phyloP scores from a whole-genome alignment of 2,329 filamentous ascomycete species.

The Neurospora sp. region DNA sequence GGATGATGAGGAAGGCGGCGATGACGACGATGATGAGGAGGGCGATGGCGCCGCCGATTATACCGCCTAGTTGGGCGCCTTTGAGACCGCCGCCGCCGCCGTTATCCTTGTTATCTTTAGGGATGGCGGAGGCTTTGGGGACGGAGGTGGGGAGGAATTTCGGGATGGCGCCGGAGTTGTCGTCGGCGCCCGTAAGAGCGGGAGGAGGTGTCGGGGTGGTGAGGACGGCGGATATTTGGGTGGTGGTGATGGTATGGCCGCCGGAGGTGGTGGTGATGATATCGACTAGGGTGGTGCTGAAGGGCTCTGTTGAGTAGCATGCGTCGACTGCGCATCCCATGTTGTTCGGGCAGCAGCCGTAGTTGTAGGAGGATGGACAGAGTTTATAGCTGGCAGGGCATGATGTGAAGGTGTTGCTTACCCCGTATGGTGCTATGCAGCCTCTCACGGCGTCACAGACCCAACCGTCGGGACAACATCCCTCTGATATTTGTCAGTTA shows the following conservation, averaged over 20 bases:
- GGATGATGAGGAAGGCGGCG: slow-evolving; percentile 38
- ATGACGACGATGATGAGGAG: slow-evolving; percentile 38
- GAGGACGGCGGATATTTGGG: slow-evolving; percentile 28
- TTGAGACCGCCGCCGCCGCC: slow-evolving; percentile 24
- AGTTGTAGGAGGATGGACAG: slow-evolving; percentile 40
- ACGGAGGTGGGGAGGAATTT: slow-evolving; percentile 36
- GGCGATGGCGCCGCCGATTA: slow-evolving; percentile 39
- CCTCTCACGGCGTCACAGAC: slow-evolving; percentile 27
- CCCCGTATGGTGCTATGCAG: slow-evolving; percentile 36
- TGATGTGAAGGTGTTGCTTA: slow-evolving; percentile 23
- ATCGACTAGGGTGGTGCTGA: slow-evolving; percentile 34
- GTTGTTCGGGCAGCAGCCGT: slow-evolving; percentile 42
- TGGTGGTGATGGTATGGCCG: slow-evolving; percentile 29
- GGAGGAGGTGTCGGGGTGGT: slow-evolving; percentile 28
- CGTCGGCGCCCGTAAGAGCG: slow-evolving; percentile 16
- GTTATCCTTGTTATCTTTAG: slow-evolving; percentile 16
- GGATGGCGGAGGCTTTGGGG: slow-evolving; percentile 28
- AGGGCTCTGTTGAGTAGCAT: slow-evolving; percentile 39
- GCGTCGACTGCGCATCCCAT: slow-evolving; percentile 36
- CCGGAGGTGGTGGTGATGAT: slow-evolving; percentile 35
- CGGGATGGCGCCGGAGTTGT: slow-evolving; percentile 20
- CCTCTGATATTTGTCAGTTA: slow-evolving; percentile 20
- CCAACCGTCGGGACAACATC: slow-evolving; percentile 35
- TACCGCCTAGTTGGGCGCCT: slow-evolving; percentile 37
- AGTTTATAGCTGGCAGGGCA: slow-evolving; percentile 36